Conservation (phyloP, 2,329 filamentous ascomycete species). For the Ophiosphaerella herpotricha region DNA sequence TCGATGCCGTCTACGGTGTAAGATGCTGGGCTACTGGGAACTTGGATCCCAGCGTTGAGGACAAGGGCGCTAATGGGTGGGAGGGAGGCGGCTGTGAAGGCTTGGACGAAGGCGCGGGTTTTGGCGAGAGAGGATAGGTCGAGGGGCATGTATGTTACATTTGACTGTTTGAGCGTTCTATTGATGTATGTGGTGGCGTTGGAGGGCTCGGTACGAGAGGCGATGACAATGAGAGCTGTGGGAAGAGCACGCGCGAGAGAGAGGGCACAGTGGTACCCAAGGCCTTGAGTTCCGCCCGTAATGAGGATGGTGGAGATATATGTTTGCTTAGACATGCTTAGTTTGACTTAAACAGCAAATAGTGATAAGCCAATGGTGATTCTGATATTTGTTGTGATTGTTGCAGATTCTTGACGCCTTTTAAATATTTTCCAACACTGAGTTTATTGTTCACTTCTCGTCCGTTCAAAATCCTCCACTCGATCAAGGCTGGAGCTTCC, state of each 20-base stretch:
- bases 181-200: conserved; percentile 52
- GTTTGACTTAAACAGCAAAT: background rate
- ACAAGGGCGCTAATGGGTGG: conserved; percentile 53
- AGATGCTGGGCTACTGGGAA: conserved; percentile 37
- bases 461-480: no score
- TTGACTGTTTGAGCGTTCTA: conserved; percentile 45
- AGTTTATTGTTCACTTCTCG: no score
- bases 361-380: no score
- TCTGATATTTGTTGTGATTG: no score
- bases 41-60: conserved; percentile 57
- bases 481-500: no score
- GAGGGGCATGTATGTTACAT: conserved; percentile 50
- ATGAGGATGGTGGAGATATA: conserved; percentile 39
- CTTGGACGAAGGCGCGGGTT: conserved; percentile 50
- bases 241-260: conserved; percentile 24
- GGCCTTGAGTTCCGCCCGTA: conserved; percentile 32
- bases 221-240: conserved; percentile 20
- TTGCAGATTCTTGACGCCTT: no score
- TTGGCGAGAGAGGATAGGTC: conserved; percentile 50
- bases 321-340: conserved; percentile 25
- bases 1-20: conserved; percentile 53
- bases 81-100: conserved; percentile 41
- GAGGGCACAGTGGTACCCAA: conserved; percentile 23
- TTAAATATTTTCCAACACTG: no score
- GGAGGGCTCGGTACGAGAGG: conserved; percentile 47